Evolutionary conservation across 2,329 filamentous ascomycete genomes (phyloP).

Genomic region (Phaeosphaeriaceae sp.): DNA sequence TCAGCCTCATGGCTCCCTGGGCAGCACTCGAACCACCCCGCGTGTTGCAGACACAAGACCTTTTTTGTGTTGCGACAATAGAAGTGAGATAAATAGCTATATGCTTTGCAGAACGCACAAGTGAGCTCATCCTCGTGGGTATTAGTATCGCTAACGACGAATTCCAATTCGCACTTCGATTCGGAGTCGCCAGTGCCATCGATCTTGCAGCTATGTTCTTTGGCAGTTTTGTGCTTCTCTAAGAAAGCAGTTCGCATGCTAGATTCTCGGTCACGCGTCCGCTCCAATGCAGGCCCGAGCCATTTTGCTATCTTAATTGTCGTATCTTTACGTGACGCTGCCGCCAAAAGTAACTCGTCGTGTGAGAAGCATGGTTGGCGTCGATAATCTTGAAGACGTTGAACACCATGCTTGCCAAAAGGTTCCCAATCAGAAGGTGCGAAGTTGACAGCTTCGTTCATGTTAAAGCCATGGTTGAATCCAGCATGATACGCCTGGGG

Average conservation of each 20-base stretch:
- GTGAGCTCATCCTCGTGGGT: slow-evolving; percentile 91
- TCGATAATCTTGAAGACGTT: slow-evolving; percentile 83
- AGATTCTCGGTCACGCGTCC: slow-evolving; percentile 77
- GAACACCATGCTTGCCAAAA: slow-evolving; percentile 83
- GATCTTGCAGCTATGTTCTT: slow-evolving; percentile 46
- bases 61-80: slow-evolving; percentile 83
- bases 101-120: slow-evolving; percentile 90
- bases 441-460: slow-evolving; percentile 99
- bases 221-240: slow-evolving; percentile 64
- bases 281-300: slow-evolving; percentile 84
- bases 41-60: slow-evolving; percentile 81
- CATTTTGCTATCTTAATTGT: slow-evolving; percentile 93
- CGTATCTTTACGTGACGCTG: slow-evolving; percentile 74
- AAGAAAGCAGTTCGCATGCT: slow-evolving; percentile 72
- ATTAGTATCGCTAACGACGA: slow-evolving; percentile 64
- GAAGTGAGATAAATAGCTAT: slow-evolving; percentile 88
- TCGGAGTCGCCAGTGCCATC: slow-evolving; percentile 59
- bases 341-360: slow-evolving; percentile 91
- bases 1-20: slow-evolving; percentile 66
- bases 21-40: slow-evolving; percentile 82
- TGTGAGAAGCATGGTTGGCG: slow-evolving; percentile 97
- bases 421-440: slow-evolving; percentile 95
- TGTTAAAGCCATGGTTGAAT: slow-evolving; percentile 98
- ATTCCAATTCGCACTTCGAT: slow-evolving; percentile 36
- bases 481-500: slow-evolving; percentile 97